Conservation (phyloP, 2,329 filamentous ascomycete genomes). For the Ceratocystis alfenasii region DNA sequence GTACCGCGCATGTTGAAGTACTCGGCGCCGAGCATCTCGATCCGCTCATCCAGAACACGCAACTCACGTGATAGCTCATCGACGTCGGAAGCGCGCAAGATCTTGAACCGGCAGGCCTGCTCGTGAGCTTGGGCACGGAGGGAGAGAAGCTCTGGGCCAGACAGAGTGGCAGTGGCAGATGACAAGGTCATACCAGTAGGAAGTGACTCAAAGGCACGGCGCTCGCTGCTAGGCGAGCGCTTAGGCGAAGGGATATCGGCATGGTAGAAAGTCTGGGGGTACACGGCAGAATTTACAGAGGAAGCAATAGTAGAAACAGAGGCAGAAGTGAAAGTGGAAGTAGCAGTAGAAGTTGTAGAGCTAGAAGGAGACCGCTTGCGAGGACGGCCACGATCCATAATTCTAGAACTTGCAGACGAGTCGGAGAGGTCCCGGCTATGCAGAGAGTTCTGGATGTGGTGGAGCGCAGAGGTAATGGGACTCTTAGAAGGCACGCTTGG, state of each 20-base stretch:
- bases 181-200: conserved; percentile 44
- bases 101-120: conserved; percentile 52
- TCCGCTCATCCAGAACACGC: conserved; percentile 61
- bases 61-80: conserved; percentile 61
- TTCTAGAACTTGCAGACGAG: conserved; percentile 29
- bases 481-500: conserved; percentile 16
- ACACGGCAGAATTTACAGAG: background rate
- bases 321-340: background rate
- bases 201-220: conserved; percentile 48
- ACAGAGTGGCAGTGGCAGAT: conserved; percentile 41
- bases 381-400: conserved; percentile 51
- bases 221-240: conserved; percentile 40
- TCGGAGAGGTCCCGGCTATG: conserved; percentile 47
- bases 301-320: background rate
- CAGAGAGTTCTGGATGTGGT: background rate
- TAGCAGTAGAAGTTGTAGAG: conserved; percentile 28
- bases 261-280: conserved; percentile 26
- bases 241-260: conserved; percentile 33
- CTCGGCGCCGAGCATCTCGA: conserved; percentile 64
- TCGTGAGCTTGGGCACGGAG: conserved; percentile 50
- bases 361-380: conserved; percentile 40
- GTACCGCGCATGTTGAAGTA: conserved; percentile 64
- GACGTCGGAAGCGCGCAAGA: conserved; percentile 51
- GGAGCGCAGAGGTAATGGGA: background rate
- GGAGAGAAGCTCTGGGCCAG: conserved; percentile 37